Evolutionary conservation across 1,284 basidiomycete genomes (phyloP).

Genomic region (Ceratobasidium sp.): DNA sequence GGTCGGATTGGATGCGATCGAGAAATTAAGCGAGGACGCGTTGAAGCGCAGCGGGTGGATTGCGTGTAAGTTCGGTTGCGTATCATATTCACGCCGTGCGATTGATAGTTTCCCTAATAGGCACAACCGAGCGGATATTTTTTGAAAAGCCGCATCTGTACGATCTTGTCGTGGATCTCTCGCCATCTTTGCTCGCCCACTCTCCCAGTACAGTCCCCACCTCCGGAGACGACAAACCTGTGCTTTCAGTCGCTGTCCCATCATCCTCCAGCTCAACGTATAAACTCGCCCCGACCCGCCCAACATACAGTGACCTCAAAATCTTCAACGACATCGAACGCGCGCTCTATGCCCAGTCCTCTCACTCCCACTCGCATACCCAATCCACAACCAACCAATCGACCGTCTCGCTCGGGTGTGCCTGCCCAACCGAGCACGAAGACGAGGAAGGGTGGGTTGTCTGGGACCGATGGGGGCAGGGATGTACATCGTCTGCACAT

Average conservation of each 20-base stretch:
- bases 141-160: constrained; percentile 79
- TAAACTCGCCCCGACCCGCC: constrained; percentile 29
- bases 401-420: constrained; percentile 9
- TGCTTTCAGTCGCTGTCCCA: constrained; percentile 64
- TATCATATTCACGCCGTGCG: neutral
- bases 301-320: constrained; percentile 24
- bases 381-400: constrained; percentile 12
- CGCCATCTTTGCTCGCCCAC: constrained; percentile 30
- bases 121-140: constrained; percentile 83
- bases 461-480: constrained; percentile 41
- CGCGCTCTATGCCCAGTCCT: constrained; percentile 51
- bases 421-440: constrained; percentile 22
- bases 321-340: constrained; percentile 49
- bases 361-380: constrained; percentile 35
- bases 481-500: constrained; percentile 14
- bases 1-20: constrained; percentile 77
- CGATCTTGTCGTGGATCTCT: constrained; percentile 78
- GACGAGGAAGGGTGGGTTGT: constrained; percentile 42
- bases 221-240: constrained; percentile 67
- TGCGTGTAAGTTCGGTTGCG: constrained; percentile 63
- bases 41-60: constrained; percentile 75
- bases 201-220: constrained; percentile 55
- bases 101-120: constrained; percentile 52
- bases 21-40: constrained; percentile 66
- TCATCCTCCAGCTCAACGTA: neutral